Evolutionary conservation across 2,329 filamentous ascomycete species (phyloP), one percentile per base, ranked within the genome.

Genomic region (Botrytis hyacinthi): DNA sequence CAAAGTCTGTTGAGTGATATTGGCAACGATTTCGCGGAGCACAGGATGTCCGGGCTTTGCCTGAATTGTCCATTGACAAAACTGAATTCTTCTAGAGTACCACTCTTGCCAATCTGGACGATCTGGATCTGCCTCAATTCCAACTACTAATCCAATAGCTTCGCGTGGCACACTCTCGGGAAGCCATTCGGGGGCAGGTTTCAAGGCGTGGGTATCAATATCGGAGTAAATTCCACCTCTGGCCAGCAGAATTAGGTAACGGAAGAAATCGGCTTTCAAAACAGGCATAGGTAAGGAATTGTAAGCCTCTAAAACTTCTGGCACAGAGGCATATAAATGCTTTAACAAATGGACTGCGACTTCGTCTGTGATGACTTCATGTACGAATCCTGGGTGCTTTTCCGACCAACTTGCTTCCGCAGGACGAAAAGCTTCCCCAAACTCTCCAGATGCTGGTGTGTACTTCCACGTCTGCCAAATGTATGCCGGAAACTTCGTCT

Each of bases 391-490:
- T 0, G 95, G 95, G 82, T 99, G 94, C 79, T 92, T 85, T 77
- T 93, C 87, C 14, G 93, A 92, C 96, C 96, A 99, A 75, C 92
- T 94, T 22, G 93, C 93, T 84, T 98, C 96, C 74, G 94, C 88
- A 65, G 92, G 90, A 75, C 95, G 91, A 81, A 97, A 95, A 32
- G 86, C 84, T 75, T 91, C 89, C 18, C 83, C 84, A 81, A 99
- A 99, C 75, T 93, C 87, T 69, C 89, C 86, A 35, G 93, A 92
- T 1, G 91, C 88, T 0, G 95, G 95, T 0, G 90, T 93, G 80
- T 90, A 91, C 83, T 97, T 98, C 96, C 96, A 99, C 22, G 96
- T 99, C 86, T 99, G 96, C 96, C 96, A 99, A 81, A 99, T 97
- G 85, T 97, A 98, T 73, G 94, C 95, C 4, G 96, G 96, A 82